A percentile compares a stretch with the other conserved stretches of the same genome.
phyloP scores from a whole-genome alignment of 1,139 yeast genomes.

The Insectozyma bohioensis region DNA sequence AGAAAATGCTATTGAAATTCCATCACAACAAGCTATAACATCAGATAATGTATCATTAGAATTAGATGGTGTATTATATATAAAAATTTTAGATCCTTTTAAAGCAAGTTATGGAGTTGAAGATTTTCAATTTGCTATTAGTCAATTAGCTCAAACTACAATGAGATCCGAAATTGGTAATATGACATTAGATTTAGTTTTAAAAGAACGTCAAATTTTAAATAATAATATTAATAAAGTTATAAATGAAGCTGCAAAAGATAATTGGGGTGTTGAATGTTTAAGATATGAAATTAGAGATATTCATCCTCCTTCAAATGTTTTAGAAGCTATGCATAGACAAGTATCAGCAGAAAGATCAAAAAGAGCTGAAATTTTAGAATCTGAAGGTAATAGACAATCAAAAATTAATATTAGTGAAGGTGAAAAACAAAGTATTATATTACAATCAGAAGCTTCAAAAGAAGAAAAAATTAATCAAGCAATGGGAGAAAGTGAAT shows the following conservation, averaged over 20 bases:
- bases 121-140: slow-evolving; percentile 81
- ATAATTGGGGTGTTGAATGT: slow-evolving; percentile 82
- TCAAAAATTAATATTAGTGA: slow-evolving; percentile 80
- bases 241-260: slow-evolving; percentile 80
- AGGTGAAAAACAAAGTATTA: slow-evolving; percentile 70
- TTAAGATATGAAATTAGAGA: slow-evolving; percentile 85
- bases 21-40: slow-evolving; percentile 82
- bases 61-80: slow-evolving; percentile 79
- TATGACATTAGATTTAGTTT: slow-evolving; percentile 72
- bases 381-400: slow-evolving; percentile 81
- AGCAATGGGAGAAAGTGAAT: slow-evolving; percentile 72
- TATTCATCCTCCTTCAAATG: slow-evolving; percentile 83
- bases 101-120: slow-evolving; percentile 89
- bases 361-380: slow-evolving; percentile 82
- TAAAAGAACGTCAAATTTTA: slow-evolving; percentile 71
- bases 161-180: slow-evolving; percentile 90
- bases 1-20: slow-evolving; percentile 82
- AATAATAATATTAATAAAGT: slow-evolving; percentile 75
- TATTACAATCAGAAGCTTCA: slow-evolving; percentile 69
- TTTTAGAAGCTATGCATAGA: slow-evolving; percentile 88
- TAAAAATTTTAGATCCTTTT: slow-evolving; percentile 76
- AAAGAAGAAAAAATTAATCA: slow-evolving; percentile 61
- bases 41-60: slow-evolving; percentile 83
- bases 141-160: slow-evolving; percentile 86
- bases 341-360: slow-evolving; percentile 87